Base-by-base conservation (phyloP, 2,329 filamentous ascomycete genomes). In the Saccharata proteae region DNA sequence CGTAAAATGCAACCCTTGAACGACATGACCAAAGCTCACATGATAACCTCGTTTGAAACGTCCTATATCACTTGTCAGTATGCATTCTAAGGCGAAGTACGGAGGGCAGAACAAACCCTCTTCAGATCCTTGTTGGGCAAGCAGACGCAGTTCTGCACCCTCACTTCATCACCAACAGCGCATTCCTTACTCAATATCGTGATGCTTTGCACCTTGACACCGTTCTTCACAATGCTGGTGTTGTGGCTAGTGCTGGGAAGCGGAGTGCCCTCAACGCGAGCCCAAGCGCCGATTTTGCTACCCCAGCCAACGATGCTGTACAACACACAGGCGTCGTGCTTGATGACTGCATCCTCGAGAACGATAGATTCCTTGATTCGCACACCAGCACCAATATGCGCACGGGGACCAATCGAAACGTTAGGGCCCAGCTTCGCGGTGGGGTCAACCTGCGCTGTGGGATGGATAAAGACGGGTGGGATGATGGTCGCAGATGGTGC, bases 181-280 rank as follows among this genome's bases (percentile, higher is more conserved):
- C 88, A 96, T 59, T 98, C 90, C 68, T 96, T 94, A 53, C 88
- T 88, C 40, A 98, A 61, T 44, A 96, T 98, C 27, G 88, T 96
- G 52, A 96, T 90, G 58, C 84, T 93, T 68, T 96, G 90, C 30
- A 98, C 90, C 69, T 96, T 96, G 59, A 96, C 77, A 30, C 90
- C 90, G 50, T 94, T 93, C 74, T 94, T 96, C 58, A 96, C 70
- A 48, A 96, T 85, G 61, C 80, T 93, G 10, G 88, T 96, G 32
- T 75, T 81, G 64, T 96, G 88, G 64, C 80, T 93, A 31, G 71
- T 77, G 34, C 83, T 75, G 0, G 86, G 80, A 11, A 81, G 92
- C 1, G 88, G 86, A 1, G 85, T 93, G 33, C 90, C 90, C 61
- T 98, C 90, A 16, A 98, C 88, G 55, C 90, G 80, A 31, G 90